A percentile compares a stretch with the other conserved stretches of the same genome.
These are phyloP conservation scores for Tranzscheliella williamsii DNA, from an alignment of 1,284 basidiomycete species.

Conservation along the genomic window DNA sequence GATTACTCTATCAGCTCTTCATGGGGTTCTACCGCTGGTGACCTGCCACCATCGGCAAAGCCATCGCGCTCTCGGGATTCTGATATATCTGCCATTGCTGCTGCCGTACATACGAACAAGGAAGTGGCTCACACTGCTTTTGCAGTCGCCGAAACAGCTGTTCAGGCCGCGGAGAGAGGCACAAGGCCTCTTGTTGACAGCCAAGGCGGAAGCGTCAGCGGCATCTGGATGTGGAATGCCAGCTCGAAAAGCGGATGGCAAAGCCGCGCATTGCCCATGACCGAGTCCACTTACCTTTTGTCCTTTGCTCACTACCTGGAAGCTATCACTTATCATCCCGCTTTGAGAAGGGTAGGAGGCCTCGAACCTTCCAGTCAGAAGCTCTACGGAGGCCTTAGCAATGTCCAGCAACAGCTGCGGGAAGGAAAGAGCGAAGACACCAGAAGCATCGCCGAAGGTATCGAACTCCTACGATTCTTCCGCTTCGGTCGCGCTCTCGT, in stretches of 20 bases:
- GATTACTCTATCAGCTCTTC: no score
- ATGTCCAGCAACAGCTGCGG: constrained; percentile 29
- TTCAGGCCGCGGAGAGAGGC: constrained; percentile 34
- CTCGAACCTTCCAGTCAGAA: constrained; percentile 22
- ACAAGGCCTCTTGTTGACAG: constrained; percentile 22
- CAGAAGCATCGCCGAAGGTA: constrained; percentile 31
- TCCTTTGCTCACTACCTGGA: constrained; percentile 53
- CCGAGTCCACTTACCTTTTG: constrained; percentile 47
- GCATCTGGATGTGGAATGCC: constrained; percentile 48
- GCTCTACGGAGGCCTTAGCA: constrained; percentile 23
- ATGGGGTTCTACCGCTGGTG: background rate
- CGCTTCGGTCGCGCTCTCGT: constrained; percentile 33
- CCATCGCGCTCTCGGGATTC: constrained; percentile 20
- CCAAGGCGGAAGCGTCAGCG: constrained; percentile 16
- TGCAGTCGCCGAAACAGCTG: constrained; percentile 43
- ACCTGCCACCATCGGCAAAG: constrained; percentile 1
- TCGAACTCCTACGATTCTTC: constrained; percentile 41
- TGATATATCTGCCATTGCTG: constrained; percentile 41
- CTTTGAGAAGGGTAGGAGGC: constrained; percentile 27
- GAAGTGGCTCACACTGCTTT: constrained; percentile 43
- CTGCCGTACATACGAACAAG: constrained; percentile 33
- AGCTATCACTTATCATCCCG: constrained; percentile 45
- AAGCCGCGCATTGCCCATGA: constrained; percentile 31
- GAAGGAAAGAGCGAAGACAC: constrained; percentile 29
- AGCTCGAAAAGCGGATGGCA: constrained; percentile 39